A percentile compares a stretch with the other conserved stretches of the same genome.
phyloP scores from a whole-genome alignment of 2,329 filamentous ascomycete species.

The Gyromitra esculenta region DNA sequence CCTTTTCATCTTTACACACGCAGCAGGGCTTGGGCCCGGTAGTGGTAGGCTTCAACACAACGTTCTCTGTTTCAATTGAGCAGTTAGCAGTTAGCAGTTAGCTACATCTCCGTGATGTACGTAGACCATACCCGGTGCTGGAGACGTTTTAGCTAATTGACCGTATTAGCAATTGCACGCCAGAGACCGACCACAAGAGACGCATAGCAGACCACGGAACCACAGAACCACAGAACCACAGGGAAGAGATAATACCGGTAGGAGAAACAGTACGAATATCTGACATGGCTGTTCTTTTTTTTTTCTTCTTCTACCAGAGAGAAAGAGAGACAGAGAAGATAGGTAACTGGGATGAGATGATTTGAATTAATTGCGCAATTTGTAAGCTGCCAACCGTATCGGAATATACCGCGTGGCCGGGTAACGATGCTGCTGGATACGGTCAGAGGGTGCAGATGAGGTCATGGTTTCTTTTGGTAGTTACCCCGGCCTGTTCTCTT shows the following conservation, averaged over 20 bases:
- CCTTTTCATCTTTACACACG: constrained; percentile 95
- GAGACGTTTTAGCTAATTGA: constrained; percentile 31
- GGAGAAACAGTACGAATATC: constrained; percentile 33
- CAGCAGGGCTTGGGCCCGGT: constrained; percentile 52
- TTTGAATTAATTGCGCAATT: constrained; percentile 6
- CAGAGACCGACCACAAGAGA: not conserved
- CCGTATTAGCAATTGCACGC: constrained; percentile 5
- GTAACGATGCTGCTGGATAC: not conserved
- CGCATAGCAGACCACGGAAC: no score
- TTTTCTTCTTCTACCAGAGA: not conserved
- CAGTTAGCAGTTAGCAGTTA: not conserved
- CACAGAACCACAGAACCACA: no score
- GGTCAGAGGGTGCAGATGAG: constrained; percentile 8
- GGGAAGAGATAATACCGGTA: constrained; percentile 2
- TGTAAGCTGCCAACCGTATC: constrained; percentile 14
- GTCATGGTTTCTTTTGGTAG: constrained; percentile 14
- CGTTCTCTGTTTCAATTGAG: constrained; percentile 35
- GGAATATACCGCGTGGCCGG: constrained; percentile 16
- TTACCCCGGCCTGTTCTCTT: not conserved
- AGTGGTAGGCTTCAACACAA: constrained; percentile 36
- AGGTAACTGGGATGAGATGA: no score
- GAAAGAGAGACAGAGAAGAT: no score
- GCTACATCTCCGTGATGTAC: not conserved
- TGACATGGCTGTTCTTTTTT: constrained; percentile 20
- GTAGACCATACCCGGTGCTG: constrained; percentile 6